Base-by-base conservation (phyloP, 75 land plant genomes). In the Pinus tabuliformis region DNA sequence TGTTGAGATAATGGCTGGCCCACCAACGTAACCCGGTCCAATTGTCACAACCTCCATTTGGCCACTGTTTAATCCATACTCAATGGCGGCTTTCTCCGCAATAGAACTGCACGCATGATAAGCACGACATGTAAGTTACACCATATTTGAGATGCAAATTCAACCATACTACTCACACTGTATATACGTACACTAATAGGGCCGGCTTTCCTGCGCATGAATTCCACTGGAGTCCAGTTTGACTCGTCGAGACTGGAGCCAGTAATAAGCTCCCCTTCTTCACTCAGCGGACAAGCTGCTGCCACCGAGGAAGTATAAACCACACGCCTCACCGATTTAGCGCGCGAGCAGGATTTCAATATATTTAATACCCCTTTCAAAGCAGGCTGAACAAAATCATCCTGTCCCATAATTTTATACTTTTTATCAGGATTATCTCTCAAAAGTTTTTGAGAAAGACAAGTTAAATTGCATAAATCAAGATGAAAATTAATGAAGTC, bases 21-120 rank as follows among this genome's bases (percentile, higher is more conserved):
- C n/a, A n/a, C n/a, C n/a, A n/a, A n/a, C n/a, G n/a, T n/a, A n/a
- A n/a, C n/a, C n/a, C n/a, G n/a, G n/a, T n/a, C n/a, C n/a, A n/a
- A n/a, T n/a, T n/a, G n/a, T n/a, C n/a, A n/a, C n/a, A n/a, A n/a
- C n/a, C n/a, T n/a, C n/a, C n/a, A n/a, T n/a, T n/a, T n/a, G n/a
- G n/a, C n/a, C n/a, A n/a, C n/a, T n/a, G n/a, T n/a, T n/a, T n/a
- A n/a, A n/a, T n/a, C n/a, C n/a, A n/a, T n/a, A n/a, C n/a, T n/a
- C n/a, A 60, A 39, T 52, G 20, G 87, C 84, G 9, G 62, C 79
- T 22, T 56, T 75, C 71, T 85, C 87, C 11, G 37, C 5, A 52
- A 65, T 49, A 49, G 9, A 49, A 49, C 52, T 49, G 9, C 52
- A 49, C 11, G 9, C 52, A 9, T 49, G 9, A 49, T 49, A 49